Percentiles rank a stretch among this genome's conserved stretches.
phyloP scores from a whole-genome alignment of 768 basidiomycete genomes.

The Pleurotus pulmonarius region DNA sequence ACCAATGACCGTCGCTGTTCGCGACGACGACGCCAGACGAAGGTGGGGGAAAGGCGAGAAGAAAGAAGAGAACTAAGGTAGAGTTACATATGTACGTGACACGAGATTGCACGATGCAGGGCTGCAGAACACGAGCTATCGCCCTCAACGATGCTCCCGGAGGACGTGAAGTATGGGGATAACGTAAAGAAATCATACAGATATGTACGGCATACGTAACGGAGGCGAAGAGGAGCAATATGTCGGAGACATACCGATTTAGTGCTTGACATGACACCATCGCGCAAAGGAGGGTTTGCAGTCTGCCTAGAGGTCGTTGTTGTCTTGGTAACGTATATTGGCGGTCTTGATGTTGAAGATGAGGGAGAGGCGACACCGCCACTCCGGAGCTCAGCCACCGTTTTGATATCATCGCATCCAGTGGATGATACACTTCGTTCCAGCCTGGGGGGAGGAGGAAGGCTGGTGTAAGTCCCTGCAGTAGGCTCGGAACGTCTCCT shows the following conservation, averaged over 20 bases:
- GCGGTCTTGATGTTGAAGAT: neutral
- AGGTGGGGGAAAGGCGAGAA: neutral
- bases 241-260: neutral
- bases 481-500: slow-evolving; percentile 1
- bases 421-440: too few species aligned
- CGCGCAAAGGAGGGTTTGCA: neutral
- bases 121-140: neutral
- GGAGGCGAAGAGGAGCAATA: neutral
- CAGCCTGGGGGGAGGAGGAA: too few species aligned
- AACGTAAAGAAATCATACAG: neutral
- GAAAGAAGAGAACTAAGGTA: neutral
- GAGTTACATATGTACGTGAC: neutral
- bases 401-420: neutral
- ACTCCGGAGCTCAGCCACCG: slow-evolving; percentile 2
- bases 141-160: neutral
- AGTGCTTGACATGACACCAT: slow-evolving; percentile 1
- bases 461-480: neutral
- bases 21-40: neutral
- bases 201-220: neutral
- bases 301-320: neutral
- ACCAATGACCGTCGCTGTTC: too few species aligned
- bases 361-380: neutral
- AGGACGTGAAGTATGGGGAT: neutral
- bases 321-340: neutral
- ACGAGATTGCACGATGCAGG: slow-evolving; percentile 4